Evolutionary conservation across 352 stramenopile species (phyloP).

Genomic region (Phytophthora pluvialis): DNA sequence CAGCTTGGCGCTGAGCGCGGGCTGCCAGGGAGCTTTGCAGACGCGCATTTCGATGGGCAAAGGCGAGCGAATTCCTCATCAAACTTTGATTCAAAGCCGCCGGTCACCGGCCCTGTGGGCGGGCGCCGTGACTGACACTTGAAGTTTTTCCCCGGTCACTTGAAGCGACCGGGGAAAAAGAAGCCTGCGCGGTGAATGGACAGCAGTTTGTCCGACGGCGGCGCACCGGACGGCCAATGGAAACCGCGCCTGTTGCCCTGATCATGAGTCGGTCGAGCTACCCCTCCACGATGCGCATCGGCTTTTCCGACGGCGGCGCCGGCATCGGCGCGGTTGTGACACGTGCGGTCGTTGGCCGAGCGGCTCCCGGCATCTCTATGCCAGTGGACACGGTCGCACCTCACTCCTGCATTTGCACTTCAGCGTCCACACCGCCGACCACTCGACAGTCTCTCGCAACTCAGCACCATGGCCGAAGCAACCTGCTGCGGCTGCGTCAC

Average conservation of each 20-base stretch:
- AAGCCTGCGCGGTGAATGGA: neutral
- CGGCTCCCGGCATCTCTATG: slow-evolving; percentile 13
- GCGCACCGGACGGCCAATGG: neutral
- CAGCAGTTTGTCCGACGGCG: slow-evolving; percentile 13
- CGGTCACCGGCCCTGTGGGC: too few relatives aligned
- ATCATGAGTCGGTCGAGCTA: neutral
- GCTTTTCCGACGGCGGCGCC: slow-evolving; percentile 31
- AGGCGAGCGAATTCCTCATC: too few relatives aligned
- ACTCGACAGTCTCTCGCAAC: neutral
- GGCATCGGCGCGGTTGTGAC: slow-evolving; percentile 16
- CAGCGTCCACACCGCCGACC: slow-evolving; percentile 6
- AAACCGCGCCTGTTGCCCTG: neutral
- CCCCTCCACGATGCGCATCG: slow-evolving; percentile 10
- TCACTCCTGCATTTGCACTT: slow-evolving; percentile 27
- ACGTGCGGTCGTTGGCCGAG: slow-evolving; percentile 2
- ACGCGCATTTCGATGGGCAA: neutral
- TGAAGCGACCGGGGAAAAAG: slow-evolving; percentile 2
- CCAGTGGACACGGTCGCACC: slow-evolving; percentile 12
- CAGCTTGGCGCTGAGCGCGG: neutral
- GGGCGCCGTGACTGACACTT: too few relatives aligned
- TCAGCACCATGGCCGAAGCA: slow-evolving; percentile 39
- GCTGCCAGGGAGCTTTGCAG: neutral
- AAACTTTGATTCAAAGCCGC: too few relatives aligned
- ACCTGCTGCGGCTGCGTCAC: slow-evolving; percentile 51
- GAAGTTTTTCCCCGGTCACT: neutral